Percentiles rank a stretch among this genome's conserved stretches.
phyloP scores from a whole-genome alignment of 495 filamentous ascomycete genomes.

The Pyrenula massariospora region DNA sequence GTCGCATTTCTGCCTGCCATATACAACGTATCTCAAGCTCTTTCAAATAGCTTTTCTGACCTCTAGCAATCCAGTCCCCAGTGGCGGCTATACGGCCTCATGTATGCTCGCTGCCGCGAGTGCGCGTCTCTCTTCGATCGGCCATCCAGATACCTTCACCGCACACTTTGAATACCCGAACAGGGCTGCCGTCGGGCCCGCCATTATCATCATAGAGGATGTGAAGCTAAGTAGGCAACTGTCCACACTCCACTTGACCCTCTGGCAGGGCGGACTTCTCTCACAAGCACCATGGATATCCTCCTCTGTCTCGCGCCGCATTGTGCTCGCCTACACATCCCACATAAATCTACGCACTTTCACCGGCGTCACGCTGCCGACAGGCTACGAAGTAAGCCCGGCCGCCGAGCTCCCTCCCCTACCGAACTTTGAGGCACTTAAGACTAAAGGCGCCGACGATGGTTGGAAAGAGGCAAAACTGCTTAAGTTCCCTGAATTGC shows the following conservation, averaged over 20 bases:
- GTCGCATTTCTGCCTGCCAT: no score
- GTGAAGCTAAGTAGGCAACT: conserved; percentile 1
- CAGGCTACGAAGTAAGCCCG: conserved; percentile 1
- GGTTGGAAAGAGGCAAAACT: neutral
- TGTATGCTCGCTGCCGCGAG: no score
- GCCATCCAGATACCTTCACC: no score
- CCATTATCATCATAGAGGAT: conserved; percentile 3
- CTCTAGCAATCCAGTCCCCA: no score
- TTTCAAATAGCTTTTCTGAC: no score
- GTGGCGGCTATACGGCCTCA: no score
- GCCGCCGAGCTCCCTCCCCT: neutral
- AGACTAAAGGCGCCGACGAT: neutral
- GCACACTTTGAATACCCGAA: no score
- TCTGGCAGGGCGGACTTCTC: conserved; percentile 8
- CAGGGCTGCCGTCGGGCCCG: no score
- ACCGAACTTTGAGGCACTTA: conserved; percentile 1
- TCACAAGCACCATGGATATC: conserved; percentile 8
- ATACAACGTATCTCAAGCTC: no score
- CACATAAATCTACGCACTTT: neutral
- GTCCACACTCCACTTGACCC: conserved; percentile 2
- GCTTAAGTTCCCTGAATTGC: neutral
- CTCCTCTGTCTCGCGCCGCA: conserved; percentile 1
- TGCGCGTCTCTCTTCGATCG: no score
- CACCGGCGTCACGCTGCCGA: neutral
- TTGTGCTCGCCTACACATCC: neutral